A percentile compares a stretch with the other conserved stretches of the same genome.
Conservation (phyloP, 1,139 yeast genomes). For the Blastobotrys buckinghamii region DNA sequence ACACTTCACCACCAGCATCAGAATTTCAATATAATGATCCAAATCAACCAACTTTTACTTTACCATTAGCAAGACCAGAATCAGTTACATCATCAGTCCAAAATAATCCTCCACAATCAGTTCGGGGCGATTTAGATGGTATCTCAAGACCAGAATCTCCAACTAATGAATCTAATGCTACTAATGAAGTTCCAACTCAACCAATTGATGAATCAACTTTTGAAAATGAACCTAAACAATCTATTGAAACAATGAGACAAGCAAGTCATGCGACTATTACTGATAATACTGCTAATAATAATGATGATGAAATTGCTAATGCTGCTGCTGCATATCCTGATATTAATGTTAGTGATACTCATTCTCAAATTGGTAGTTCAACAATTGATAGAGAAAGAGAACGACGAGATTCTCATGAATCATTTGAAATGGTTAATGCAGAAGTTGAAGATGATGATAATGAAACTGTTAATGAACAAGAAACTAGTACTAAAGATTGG, state of each 20-base stretch:
- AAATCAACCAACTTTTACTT: constrained; percentile 39
- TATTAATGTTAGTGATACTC: background rate
- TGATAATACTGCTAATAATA: background rate
- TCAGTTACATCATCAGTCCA: constrained; percentile 87
- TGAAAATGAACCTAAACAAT: constrained; percentile 21
- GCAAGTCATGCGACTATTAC: constrained; percentile 12
- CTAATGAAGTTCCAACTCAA: constrained; percentile 28
- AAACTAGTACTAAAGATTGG: constrained; percentile 12
- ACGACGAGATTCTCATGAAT: constrained; percentile 30
- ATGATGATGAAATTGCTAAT: background rate
- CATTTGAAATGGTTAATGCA: background rate
- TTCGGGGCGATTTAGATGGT: constrained; percentile 64
- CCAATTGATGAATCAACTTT: constrained; percentile 23
- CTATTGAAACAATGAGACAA: constrained; percentile 7
- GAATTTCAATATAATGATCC: constrained; percentile 35
- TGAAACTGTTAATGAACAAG: constrained; percentile 1
- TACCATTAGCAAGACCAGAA: constrained; percentile 60
- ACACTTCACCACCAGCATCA: constrained; percentile 51
- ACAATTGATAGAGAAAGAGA: constrained; percentile 38
- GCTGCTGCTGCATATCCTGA: background rate
- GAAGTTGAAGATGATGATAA: constrained; percentile 6
- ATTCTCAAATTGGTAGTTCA: constrained; percentile 37
- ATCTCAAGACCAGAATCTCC: constrained; percentile 58
- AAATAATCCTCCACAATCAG: constrained; percentile 86
- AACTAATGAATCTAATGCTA: too few relatives aligned